A percentile compares a stretch with the other conserved stretches of the same genome.
phyloP scores from a whole-genome alignment of 2,329 filamentous ascomycete species.

The Colletotrichum godetiae region DNA sequence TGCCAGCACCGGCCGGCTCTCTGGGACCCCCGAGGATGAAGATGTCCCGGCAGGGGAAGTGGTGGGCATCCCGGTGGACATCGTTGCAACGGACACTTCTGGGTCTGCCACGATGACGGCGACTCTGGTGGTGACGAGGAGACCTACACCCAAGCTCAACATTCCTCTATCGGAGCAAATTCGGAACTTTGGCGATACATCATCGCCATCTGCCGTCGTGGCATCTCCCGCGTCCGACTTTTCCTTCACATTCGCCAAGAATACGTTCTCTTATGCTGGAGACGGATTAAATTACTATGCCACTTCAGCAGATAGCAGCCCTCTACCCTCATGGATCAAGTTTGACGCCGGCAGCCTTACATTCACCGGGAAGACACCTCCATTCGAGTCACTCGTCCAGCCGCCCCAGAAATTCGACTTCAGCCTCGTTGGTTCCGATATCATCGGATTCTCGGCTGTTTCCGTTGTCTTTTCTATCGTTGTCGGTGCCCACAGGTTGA shows the following conservation, averaged over 20 bases:
- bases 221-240: conserved; percentile 65
- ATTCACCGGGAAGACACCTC: conserved; percentile 79
- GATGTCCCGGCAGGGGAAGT: conserved; percentile 62
- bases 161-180: conserved; percentile 71
- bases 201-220: conserved; percentile 69
- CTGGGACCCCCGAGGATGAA: conserved; percentile 72
- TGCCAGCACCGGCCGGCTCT: conserved; percentile 71
- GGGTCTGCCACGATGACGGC: conserved; percentile 74
- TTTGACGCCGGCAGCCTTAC: conserved; percentile 74
- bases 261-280: conserved; percentile 72
- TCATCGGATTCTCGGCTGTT: conserved; percentile 79
- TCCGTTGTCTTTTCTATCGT: conserved; percentile 76
- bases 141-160: conserved; percentile 62
- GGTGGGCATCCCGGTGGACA: conserved; percentile 69
- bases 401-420: conserved; percentile 80
- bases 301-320: conserved; percentile 80
- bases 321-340: conserved; percentile 85
- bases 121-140: conserved; percentile 76
- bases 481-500: conserved; percentile 77
- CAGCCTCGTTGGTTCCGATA: conserved; percentile 80
- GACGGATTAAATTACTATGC: conserved; percentile 78
- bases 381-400: conserved; percentile 70
- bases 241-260: conserved; percentile 61
- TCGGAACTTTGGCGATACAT: conserved; percentile 66
- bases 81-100: conserved; percentile 76